Base-by-base conservation (phyloP, 352 stramenopile genomes). In the Phytophthora colocasiae region DNA sequence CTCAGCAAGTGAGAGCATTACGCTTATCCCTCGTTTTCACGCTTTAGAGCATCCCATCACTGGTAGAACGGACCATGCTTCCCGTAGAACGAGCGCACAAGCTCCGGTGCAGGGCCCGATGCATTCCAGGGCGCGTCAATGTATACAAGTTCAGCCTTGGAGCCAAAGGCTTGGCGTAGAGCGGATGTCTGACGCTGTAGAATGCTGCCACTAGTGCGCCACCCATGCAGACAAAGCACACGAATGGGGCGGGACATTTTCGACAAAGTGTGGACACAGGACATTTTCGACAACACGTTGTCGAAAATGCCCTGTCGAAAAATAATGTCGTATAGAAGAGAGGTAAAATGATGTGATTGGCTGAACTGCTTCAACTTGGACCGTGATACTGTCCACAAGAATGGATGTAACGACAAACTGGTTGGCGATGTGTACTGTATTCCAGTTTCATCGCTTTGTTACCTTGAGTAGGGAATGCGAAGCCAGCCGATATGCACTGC, bases 201-300 rank as follows among this genome's bases (percentile, higher is more conserved):
- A 43, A 95, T 82, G 39, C 56, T 66, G n/a, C 66, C 69, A 66
- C 87, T 95, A 15, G 87, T 95, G 53, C 87, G 81, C 81, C 81
- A 95, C 17, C 87, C 85, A 48, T 95, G 87, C 17, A 94, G 79
- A 36, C 86, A 94, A 32, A 94, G 71, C 66, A 93, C 80, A 19
- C 86, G 86, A 57, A 94, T 81, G 45, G 80, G 74, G 0, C 51
- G 66, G 3, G 38, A 22, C 64, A 78, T 80, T 55, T 55, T 57
- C 11, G 41, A 66, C n/a, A 60, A 11, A 17, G 14, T 11, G 19
- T n/a, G n/a, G n/a, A n/a, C n/a, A n/a, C n/a, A n/a, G 3, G 38
- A 22, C 64, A 78, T 80, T 55, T 55, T 57, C 11, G 41, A 66
- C n/a, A 60, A 11, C 11, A 9, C 6, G 19, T n/a, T 43, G 38